Evolutionary conservation across 768 basidiomycete species (phyloP), one percentile per base, ranked within the genome.

Genomic region (Calocera cornea): DNA sequence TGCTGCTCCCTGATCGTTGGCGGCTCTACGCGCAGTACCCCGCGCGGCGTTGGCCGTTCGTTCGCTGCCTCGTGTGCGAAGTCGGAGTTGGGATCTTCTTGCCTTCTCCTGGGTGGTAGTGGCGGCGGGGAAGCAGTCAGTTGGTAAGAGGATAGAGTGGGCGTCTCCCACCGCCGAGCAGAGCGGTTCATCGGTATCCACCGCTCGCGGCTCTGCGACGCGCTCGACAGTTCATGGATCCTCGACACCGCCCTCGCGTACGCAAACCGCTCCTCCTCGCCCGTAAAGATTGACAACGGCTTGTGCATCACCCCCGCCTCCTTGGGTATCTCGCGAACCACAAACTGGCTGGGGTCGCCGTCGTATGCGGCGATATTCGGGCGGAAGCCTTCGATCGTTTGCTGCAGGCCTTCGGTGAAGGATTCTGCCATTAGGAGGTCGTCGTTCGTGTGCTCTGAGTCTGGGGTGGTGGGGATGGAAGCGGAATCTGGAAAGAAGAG

Each of bases 221-320:
- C 54, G 31, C 79, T 79, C 19, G 82, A 82, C 83, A 85, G 85
- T 74, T 87, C 84, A 67, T 80, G 75, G 22, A 86, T 75, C 29
- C 84, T 78, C 16, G 84, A 86, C 22, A 86, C 79, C 1, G 84
- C 86, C 41, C 85, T 80, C 75, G 83, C 83, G 78, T 82, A 86
- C 1, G 83, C 83, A 71, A 86, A 86, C 38, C 82, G 80, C 73
- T 87, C 85, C 70, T 86, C 86, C 72, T 85, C 78, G 17, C 82
- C 84, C 74, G 76, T 74, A 65, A 85, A 84, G 47, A 86, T 84
- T 1, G 82, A 79, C 27, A 86, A 71, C n/a, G 76, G 80, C 69
- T 83, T 80, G 65, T 86, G 79, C 24, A 78, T 71, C 29, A 78
- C 71, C 16, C 74, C 70, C 1, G 76, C 73, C 1, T 74, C 68